phyloP scores from a whole-genome alignment of 345 rosid genomes.

The Orychophragmus violaceus region DNA sequence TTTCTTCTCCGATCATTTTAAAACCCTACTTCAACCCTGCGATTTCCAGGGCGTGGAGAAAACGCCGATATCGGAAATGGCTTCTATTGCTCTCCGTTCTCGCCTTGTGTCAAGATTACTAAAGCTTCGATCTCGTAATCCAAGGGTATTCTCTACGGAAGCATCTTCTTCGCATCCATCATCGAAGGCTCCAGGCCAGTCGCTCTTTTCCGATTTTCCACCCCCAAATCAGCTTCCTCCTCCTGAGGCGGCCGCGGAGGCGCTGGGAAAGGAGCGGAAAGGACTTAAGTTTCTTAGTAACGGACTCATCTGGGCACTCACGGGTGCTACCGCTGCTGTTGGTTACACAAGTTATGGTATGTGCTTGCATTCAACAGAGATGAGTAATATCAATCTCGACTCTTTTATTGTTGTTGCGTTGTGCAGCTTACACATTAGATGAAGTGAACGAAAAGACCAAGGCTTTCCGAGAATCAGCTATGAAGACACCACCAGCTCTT shows the following conservation, averaged over 20 bases:
- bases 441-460: constrained; percentile 69
- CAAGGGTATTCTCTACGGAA: constrained; percentile 36
- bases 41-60: not conserved
- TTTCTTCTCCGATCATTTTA: constrained; percentile 18
- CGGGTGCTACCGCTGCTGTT: constrained; percentile 50
- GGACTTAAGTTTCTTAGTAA: constrained; percentile 52
- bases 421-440: constrained; percentile 61
- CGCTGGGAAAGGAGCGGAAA: constrained; percentile 34
- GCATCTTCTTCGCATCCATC: constrained; percentile 30
- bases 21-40: constrained; percentile 32
- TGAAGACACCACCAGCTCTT: constrained; percentile 20
- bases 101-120: constrained; percentile 25
- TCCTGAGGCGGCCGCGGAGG: constrained; percentile 23
- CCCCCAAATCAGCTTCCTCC: constrained; percentile 31
- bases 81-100: constrained; percentile 47
- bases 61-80: constrained; percentile 40
- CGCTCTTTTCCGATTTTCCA: constrained; percentile 39
- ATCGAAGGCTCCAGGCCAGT: constrained; percentile 36
- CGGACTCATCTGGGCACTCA: constrained; percentile 44
- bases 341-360: constrained; percentile 66
- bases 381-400: no score
- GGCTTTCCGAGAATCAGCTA: constrained; percentile 54
- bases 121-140: constrained; percentile 20
- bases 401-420: not conserved
- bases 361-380: constrained; percentile 10